phyloP scores from a whole-genome alignment of 1,139 yeast species.

The Spencermartinsiella ligniputridi region DNA sequence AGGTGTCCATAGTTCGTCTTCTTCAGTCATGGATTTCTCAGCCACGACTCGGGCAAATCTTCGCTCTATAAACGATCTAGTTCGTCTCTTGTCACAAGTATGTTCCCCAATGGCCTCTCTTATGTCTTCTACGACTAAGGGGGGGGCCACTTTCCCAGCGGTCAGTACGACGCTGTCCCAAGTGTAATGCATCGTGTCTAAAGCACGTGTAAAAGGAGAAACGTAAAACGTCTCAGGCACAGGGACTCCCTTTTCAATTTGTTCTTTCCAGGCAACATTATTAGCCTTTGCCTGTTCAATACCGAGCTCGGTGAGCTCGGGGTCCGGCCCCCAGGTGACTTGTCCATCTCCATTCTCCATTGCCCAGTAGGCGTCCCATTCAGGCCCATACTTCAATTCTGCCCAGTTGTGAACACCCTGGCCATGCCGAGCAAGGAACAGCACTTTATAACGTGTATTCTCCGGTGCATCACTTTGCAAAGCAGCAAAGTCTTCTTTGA shows the following conservation, averaged over 20 bases:
- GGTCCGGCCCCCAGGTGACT: constrained; percentile 66
- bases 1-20: constrained; percentile 42
- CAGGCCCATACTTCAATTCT: constrained; percentile 50
- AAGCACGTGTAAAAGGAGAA: constrained; percentile 63
- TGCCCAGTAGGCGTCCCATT: constrained; percentile 31
- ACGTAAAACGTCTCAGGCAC: constrained; percentile 52
- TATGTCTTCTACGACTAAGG: constrained; percentile 49
- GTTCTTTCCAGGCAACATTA: constrained; percentile 41
- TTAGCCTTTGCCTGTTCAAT: constrained; percentile 48
- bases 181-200: constrained; percentile 52
- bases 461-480: constrained; percentile 38
- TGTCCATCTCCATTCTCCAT: constrained; percentile 43
- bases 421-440: constrained; percentile 70
- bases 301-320: constrained; percentile 58
- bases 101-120: constrained; percentile 69
- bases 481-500: constrained; percentile 34
- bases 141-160: constrained; percentile 21
- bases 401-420: constrained; percentile 71
- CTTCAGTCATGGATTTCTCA: constrained; percentile 19
- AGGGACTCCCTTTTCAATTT: constrained; percentile 47
- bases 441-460: constrained; percentile 47
- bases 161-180: constrained; percentile 45
- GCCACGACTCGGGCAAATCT: constrained; percentile 44
- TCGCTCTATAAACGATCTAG: constrained; percentile 37
- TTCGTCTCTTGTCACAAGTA: constrained; percentile 58